Evolutionary conservation across 2,329 filamentous ascomycete species (phyloP).

Genomic region (Aureobasidium namibiae): DNA sequence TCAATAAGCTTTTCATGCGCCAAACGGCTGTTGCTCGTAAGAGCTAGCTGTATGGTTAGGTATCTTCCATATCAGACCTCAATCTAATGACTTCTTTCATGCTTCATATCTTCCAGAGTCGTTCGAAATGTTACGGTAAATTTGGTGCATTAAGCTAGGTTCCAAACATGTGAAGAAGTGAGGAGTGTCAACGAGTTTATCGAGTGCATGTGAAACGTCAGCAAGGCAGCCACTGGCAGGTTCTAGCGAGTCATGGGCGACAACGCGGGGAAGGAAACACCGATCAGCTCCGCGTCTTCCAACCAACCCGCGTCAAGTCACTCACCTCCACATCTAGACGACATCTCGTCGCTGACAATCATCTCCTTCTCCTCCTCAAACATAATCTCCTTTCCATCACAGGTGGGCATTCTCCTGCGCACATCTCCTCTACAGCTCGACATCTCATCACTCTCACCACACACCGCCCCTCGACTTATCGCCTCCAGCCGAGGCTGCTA

Average conservation of each 20-base stretch:
- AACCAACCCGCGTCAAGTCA: not conserved
- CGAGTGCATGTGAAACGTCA: slow-evolving; percentile 1
- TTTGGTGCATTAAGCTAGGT: not conserved
- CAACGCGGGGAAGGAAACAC: not conserved
- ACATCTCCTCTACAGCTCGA: not conserved
- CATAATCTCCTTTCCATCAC: not conserved
- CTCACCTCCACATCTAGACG: slow-evolving; percentile 3
- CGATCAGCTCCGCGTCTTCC: not conserved
- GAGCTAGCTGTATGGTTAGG: not conserved
- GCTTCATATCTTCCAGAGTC: not conserved
- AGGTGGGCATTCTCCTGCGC: not conserved
- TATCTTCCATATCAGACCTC: not conserved
- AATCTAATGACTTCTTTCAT: not conserved
- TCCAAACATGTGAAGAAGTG: not conserved
- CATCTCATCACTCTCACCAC: not conserved
- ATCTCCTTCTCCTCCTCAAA: not conserved
- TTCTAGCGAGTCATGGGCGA: not conserved
- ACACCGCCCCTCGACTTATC: not conserved
- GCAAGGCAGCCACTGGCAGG: not conserved
- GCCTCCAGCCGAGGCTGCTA: slow-evolving; percentile 6
- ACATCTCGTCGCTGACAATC: not conserved
- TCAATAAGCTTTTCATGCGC: not conserved
- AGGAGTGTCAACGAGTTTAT: not conserved
- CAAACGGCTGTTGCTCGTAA: not conserved
- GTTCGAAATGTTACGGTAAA: not conserved